Evolutionary conservation across 345 rosid species (phyloP).

Genomic region (Cardiospermum halicacabum): DNA sequence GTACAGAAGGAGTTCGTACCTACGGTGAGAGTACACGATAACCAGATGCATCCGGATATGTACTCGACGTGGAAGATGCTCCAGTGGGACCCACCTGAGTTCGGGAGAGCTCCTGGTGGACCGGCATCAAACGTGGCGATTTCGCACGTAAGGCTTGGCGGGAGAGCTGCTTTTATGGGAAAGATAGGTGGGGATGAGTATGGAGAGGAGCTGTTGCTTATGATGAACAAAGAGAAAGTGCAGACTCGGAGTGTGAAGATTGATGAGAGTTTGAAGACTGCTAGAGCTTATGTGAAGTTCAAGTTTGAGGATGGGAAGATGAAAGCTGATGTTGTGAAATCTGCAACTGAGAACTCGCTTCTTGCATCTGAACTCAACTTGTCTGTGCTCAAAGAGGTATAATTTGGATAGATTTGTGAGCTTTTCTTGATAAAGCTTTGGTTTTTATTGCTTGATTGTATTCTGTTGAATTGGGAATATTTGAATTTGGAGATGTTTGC

Average conservation of each 20-base stretch:
- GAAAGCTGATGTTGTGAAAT: conserved; percentile 61
- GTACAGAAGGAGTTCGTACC: conserved; percentile 83
- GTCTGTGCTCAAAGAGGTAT: conserved; percentile 86
- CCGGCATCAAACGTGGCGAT: conserved; percentile 82
- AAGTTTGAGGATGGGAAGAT: conserved; percentile 67
- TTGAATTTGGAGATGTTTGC: conserved; percentile 6
- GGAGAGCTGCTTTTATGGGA: conserved; percentile 93
- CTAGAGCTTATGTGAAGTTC: conserved; percentile 57
- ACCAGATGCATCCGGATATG: conserved; percentile 75
- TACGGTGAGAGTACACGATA: conserved; percentile 68
- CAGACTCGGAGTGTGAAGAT: conserved; percentile 80
- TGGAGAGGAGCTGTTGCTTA: conserved; percentile 65
- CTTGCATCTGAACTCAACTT: conserved; percentile 61
- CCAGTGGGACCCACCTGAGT: conserved; percentile 95
- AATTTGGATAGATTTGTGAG: not conserved
- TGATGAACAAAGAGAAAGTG: conserved; percentile 82
- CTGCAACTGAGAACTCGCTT: conserved; percentile 76
- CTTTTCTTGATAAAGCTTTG: not conserved
- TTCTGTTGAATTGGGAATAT: not conserved
- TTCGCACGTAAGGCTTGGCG: conserved; percentile 77
- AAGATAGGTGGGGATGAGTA: conserved; percentile 75
- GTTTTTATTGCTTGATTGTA: too few relatives aligned
- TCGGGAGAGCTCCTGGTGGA: conserved; percentile 81
- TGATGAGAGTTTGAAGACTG: conserved; percentile 55
- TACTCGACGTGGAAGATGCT: conserved; percentile 93